Base-by-base conservation (phyloP, 2,329 filamentous ascomycete species). In the Neurospora sp. region DNA sequence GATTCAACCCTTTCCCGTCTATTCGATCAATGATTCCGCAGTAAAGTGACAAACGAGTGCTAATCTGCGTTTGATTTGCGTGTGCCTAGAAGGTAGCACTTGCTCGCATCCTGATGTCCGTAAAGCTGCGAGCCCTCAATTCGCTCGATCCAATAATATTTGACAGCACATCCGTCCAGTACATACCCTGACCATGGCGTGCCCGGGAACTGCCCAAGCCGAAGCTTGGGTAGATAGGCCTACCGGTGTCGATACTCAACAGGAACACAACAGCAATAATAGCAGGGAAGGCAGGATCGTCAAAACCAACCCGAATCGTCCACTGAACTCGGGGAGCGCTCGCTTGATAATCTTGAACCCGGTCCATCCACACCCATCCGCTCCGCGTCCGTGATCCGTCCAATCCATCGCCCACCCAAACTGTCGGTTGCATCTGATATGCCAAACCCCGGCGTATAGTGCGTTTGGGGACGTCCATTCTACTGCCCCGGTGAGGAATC, bases 191-290 rank as follows among this genome's bases (percentile, higher is more conserved):
- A 67, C 11, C 40, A 70, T 70, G 69, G 66, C 66, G 66, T 68
- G 43, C 28, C 66, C 66, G 69, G 52, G 33, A 68, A 70, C 33
- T 70, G 41, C 17, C 43, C 38, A 37, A 70, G 46, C 46, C 66
- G 66, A 57, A 57, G 23, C 19, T 36, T 62, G 40, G 6, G 40
- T n/a, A n/a, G 17, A 41, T n/a, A n/a, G 17, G 40, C 40, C 40
- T 41, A 46, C 41, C 52, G 52, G 52, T 17, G 52, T 57, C 23
- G 52, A 57, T 28, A 33, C 52, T 57, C 23, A 23, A 33, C 52
- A 62, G 52, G 28, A 62, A 36, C 52, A 57, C 46, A 62, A 33
- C 52, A 62, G 52, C 23, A 62, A 62, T 28, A 33, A 33, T 62
- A 62, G 28, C 23, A 62, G 15, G 52, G 52, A 62, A 62, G 52